Percentiles rank a stretch among this genome's conserved stretches.
Conservation (phyloP, 768 basidiomycete genomes). For the Russula sp. region DNA sequence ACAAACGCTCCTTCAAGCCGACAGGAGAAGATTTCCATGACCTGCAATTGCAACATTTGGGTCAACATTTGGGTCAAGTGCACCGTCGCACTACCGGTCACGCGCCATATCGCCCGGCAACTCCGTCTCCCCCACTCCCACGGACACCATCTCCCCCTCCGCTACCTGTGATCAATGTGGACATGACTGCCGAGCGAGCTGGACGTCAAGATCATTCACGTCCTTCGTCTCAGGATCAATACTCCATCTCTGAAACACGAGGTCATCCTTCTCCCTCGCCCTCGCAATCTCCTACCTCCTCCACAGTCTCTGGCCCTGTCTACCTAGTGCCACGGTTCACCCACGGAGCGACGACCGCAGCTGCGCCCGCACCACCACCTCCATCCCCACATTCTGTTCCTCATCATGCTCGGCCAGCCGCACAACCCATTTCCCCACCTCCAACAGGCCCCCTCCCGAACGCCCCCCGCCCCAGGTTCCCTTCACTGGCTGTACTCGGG, state of each 20-base stretch:
- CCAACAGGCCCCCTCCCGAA: background rate
- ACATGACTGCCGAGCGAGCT: background rate
- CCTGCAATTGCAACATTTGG: background rate
- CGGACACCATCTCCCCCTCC: background rate
- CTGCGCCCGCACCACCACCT: background rate
- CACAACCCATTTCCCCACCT: background rate
- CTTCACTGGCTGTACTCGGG: background rate
- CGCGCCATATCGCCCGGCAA: background rate
- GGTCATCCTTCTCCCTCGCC: background rate
- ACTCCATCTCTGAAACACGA: background rate
- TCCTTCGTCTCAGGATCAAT: background rate
- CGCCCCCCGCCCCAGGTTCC: background rate
- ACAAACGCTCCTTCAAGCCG: background rate
- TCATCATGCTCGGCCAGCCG: background rate
- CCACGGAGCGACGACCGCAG: background rate
- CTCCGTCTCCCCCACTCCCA: background rate
- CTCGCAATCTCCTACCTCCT: background rate
- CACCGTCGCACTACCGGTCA: background rate
- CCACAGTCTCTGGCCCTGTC: background rate
- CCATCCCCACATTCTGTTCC: background rate
- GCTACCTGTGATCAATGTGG: background rate
- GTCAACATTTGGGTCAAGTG: too few relatives aligned
- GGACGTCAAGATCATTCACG: background rate
- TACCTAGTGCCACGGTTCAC: background rate
- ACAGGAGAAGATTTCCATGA: background rate